Conservation (phyloP, 2,329 filamentous ascomycete species). For the Chaetomiaceae sp. region DNA sequence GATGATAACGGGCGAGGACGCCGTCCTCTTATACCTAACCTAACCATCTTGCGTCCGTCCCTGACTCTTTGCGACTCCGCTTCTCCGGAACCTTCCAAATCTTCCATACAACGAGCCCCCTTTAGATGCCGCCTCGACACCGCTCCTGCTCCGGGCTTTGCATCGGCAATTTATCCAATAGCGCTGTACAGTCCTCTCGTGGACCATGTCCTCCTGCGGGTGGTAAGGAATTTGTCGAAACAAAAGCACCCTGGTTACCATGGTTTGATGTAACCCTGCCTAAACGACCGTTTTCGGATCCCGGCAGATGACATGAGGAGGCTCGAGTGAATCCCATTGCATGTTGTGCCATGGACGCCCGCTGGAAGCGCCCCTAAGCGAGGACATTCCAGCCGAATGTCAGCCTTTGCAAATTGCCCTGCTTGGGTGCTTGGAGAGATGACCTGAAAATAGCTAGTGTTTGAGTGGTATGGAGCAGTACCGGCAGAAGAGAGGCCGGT, state of each 20-base stretch:
- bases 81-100: slow-evolving; percentile 4
- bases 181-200: background rate
- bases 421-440: no score
- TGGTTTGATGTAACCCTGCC: slow-evolving; percentile 15
- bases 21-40: background rate
- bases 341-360: slow-evolving; percentile 4
- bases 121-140: background rate
- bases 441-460: slow-evolving; percentile 17
- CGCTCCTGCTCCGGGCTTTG: background rate
- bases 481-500: slow-evolving; percentile 3
- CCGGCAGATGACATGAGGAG: slow-evolving; percentile 19
- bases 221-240: background rate
- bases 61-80: background rate
- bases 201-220: no score
- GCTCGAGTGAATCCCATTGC: background rate
- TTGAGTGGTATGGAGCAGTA: no score
- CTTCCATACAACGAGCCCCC: slow-evolving; percentile 6
- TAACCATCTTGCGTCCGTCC: background rate
- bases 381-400: slow-evolving; percentile 7
- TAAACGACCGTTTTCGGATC: slow-evolving; percentile 16
- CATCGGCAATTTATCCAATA: slow-evolving; percentile 19
- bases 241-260: slow-evolving; percentile 15
- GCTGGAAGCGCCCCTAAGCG: slow-evolving; percentile 1
- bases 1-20: background rate
- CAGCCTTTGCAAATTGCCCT: background rate